Evolutionary conservation across 306 rosid species (phyloP), one percentile per base, ranked within the genome.

Genomic region (Lathyrus oleraceus): DNA sequence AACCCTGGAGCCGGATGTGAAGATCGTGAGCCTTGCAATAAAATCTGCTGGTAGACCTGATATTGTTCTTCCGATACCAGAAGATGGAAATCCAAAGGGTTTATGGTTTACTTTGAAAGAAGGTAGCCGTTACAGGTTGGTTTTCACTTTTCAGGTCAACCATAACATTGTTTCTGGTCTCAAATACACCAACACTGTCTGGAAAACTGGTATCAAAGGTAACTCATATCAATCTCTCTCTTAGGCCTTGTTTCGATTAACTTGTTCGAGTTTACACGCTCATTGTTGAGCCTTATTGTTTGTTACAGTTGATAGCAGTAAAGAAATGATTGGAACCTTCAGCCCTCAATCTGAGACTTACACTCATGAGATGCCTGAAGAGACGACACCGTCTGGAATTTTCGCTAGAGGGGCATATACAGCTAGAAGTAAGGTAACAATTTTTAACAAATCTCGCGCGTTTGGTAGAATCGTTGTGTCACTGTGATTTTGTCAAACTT

Each of bases 21-120:
- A 82, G 96, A 81, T 94, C 79, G 47, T 85, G 62, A 94, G 92
- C 85, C 91, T 94, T 39, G 95, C 91, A 19, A 94, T 94, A 19
- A 89, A 84, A 78, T 38, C 91, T 28, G 82, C 84, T 13, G 91
- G 70, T 20, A 89, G 97, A 87, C 2, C 78, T 59, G 96, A 91
- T 72, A 91, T 91, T 25, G 70, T 91, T 70, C 95, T 94, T 58
- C 82, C 91, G 12, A 77, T 91, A 67, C 96, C 97, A 5, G 95
- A 87, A 61, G 81, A 19, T 23, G 96, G 97, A 75, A 90, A 85
- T 54, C 97, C 92, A 35, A 83, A 88, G 79, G 92, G 98, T 32
- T 69, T 69, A 19, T 94, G 98, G 97, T 94, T 94, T 75, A 91
- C 96, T 76, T 79, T 94, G 89, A 94, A 94, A 84, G 99, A 94